These are phyloP conservation scores for Trichoderma endophyticum DNA, from an alignment of 2,329 filamentous ascomycete genomes.

Conservation along the genomic window DNA sequence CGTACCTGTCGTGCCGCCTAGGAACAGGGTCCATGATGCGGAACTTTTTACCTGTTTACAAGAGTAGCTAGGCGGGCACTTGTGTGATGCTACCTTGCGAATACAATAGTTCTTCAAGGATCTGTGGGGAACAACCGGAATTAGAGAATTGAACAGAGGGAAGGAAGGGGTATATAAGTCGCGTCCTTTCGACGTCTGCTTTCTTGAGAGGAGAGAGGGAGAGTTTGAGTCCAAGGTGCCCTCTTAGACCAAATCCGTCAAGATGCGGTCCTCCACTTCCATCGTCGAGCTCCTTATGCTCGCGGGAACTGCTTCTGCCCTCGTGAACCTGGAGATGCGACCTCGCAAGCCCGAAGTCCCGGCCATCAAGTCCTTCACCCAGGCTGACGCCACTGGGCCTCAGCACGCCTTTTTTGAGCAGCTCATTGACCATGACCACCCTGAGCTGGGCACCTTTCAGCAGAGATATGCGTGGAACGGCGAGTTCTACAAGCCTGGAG, in stretches of 20 bases:
- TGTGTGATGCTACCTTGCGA: constrained; percentile 8
- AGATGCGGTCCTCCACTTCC: constrained; percentile 6
- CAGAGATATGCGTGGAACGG: constrained; percentile 80
- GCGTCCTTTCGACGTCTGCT: neutral
- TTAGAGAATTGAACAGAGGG: neutral
- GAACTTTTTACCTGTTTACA: neutral
- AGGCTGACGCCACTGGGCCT: neutral
- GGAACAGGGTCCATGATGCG: neutral
- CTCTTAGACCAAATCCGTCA: neutral
- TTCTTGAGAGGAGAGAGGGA: neutral
- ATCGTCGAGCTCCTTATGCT: constrained; percentile 13
- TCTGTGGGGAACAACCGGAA: neutral
- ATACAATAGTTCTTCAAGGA: constrained; percentile 3
- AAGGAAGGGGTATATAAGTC: neutral
- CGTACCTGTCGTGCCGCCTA: neutral
- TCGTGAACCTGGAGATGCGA: neutral
- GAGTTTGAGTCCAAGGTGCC: neutral
- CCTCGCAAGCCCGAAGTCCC: neutral
- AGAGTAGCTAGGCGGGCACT: constrained; percentile 1
- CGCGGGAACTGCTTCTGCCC: neutral
- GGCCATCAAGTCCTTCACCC: neutral
- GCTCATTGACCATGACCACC: constrained; percentile 56
- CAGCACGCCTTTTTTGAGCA: constrained; percentile 44
- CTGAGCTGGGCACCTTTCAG: constrained; percentile 57
- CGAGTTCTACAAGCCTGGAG: constrained; percentile 71